These are phyloP conservation scores for Primulina huaijiensis DNA, from an alignment of 257 asterid species.

Conservation along the genomic window DNA sequence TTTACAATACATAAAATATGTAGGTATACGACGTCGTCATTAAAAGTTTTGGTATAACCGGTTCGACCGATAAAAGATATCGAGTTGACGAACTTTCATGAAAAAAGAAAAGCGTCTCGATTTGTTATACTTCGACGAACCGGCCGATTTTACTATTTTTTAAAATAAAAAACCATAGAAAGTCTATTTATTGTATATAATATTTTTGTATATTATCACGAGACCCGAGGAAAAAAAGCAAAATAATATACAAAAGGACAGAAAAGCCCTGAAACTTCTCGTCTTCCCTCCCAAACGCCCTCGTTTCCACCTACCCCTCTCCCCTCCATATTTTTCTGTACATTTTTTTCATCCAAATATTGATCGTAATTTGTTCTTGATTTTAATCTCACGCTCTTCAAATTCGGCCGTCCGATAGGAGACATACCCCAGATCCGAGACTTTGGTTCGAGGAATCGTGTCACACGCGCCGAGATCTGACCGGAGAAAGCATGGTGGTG, in stretches of 20 bases:
- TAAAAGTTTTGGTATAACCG: too few species aligned
- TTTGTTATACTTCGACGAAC: too few species aligned
- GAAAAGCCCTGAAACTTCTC: slow-evolving; percentile 36
- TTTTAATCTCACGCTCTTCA: background rate
- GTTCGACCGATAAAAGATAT: too few species aligned
- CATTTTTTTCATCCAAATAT: background rate
- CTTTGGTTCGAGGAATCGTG: slow-evolving; percentile 17
- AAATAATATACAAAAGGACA: slow-evolving; percentile 38
- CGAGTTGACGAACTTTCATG: too few species aligned
- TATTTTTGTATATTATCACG: slow-evolving; percentile 19
- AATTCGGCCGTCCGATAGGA: slow-evolving; percentile 36
- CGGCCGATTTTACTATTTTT: too few species aligned
- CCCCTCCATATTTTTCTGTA: background rate
- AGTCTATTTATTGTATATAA: too few species aligned
- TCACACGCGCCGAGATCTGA: slow-evolving; percentile 48
- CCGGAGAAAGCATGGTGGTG: slow-evolving; percentile 49
- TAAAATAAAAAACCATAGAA: too few species aligned
- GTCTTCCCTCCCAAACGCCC: slow-evolving; percentile 1
- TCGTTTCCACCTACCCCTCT: slow-evolving; percentile 11
- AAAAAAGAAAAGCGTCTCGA: too few species aligned
- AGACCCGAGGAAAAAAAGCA: slow-evolving; percentile 22
- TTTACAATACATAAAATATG: too few species aligned
- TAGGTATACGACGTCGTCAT: too few species aligned
- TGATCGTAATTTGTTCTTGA: background rate
- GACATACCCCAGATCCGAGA: slow-evolving; percentile 40